Evolutionary conservation across 805 yeast genomes (phyloP).

Genomic region (Nakazawaea siamensis): DNA sequence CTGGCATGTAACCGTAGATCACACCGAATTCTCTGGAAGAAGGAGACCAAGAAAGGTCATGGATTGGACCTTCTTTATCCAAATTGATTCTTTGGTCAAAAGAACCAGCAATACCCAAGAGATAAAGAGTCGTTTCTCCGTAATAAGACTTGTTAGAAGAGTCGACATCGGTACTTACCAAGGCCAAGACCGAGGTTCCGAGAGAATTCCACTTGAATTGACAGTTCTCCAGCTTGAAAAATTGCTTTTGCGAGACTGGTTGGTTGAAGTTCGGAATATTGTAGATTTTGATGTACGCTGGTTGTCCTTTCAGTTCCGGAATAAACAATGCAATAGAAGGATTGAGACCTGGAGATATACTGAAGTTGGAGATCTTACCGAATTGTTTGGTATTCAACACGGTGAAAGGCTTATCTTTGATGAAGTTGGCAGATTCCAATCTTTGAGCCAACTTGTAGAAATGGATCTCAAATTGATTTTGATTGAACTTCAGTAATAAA

Average conservation of each 20-base stretch:
- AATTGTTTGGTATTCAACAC: conserved; percentile 48
- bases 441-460: conserved; percentile 47
- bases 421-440: conserved; percentile 28
- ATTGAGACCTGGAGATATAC: conserved; percentile 78
- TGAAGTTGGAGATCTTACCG: conserved; percentile 40
- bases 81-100: conserved; percentile 83
- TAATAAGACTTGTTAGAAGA: conserved; percentile 89
- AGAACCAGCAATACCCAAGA: conserved; percentile 87
- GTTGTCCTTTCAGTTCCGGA: conserved; percentile 82
- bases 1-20: conserved; percentile 96
- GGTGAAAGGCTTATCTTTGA: conserved; percentile 41
- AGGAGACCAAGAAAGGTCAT: conserved; percentile 97
- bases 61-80: conserved; percentile 93
- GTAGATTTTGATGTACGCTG: conserved; percentile 81
- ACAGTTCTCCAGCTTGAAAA: conserved; percentile 94
- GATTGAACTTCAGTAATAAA: conserved; percentile 45
- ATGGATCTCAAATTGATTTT: conserved; percentile 49
- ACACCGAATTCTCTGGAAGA: conserved; percentile 96
- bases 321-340: conserved; percentile 87
- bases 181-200: conserved; percentile 90
- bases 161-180: conserved; percentile 95
- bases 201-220: conserved; percentile 86
- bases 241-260: conserved; percentile 78
- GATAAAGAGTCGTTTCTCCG: conserved; percentile 89
- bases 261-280: conserved; percentile 67